These are phyloP conservation scores for Globisporangium lucens DNA, from an alignment of 352 stramenopile species.

Conservation along the genomic window DNA sequence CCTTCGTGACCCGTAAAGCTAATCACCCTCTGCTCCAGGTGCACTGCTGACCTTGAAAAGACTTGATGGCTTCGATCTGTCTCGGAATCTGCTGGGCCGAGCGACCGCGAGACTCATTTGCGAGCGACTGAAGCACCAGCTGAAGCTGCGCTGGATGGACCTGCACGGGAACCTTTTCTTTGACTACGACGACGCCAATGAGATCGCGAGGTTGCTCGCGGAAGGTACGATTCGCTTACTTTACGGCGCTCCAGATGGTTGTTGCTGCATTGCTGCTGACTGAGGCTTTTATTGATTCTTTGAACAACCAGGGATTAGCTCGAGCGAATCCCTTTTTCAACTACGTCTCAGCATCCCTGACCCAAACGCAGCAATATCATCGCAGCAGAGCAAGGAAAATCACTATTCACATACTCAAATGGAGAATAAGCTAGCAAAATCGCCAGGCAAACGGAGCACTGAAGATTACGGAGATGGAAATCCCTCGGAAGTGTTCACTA, in stretches of 20 bases:
- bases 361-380: background rate
- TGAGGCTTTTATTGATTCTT: background rate
- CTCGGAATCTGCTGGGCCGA: slow-evolving; percentile 35
- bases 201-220: slow-evolving; percentile 17
- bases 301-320: slow-evolving; percentile 3
- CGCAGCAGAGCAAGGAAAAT: background rate
- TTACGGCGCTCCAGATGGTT: no score
- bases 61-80: slow-evolving; percentile 30
- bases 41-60: slow-evolving; percentile 27
- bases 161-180: slow-evolving; percentile 40
- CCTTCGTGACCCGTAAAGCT: background rate
- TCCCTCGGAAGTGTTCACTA: slow-evolving; percentile 16
- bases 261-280: background rate
- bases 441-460: background rate
- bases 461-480: background rate
- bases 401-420: background rate
- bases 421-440: background rate
- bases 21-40: slow-evolving; percentile 10
- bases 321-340: slow-evolving; percentile 21
- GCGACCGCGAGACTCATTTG: slow-evolving; percentile 24
- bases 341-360: slow-evolving; percentile 18
- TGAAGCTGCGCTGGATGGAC: slow-evolving; percentile 28
- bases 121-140: slow-evolving; percentile 28
- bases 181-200: slow-evolving; percentile 25
- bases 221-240: background rate